These are phyloP conservation scores for Sphaceloma murrayae DNA, from an alignment of 2,329 filamentous ascomycete genomes.

Conservation along the genomic window DNA sequence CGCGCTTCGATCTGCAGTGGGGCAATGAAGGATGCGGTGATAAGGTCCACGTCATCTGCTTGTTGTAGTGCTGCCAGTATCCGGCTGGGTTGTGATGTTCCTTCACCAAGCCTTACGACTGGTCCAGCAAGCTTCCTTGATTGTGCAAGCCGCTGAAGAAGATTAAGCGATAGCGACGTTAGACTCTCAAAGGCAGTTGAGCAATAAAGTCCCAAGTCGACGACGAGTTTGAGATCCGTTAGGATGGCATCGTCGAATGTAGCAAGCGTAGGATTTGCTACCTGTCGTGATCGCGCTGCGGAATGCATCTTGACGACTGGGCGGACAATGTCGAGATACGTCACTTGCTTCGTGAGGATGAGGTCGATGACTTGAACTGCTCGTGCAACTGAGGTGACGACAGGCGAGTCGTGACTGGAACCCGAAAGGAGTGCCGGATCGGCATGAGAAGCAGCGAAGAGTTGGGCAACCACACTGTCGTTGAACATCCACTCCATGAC, in stretches of 20 bases:
- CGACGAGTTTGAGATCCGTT: constrained; percentile 66
- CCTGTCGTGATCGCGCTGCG: constrained; percentile 48
- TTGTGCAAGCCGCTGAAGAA: constrained; percentile 77
- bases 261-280: constrained; percentile 67
- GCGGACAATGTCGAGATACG: constrained; percentile 80
- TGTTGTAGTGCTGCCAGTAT: constrained; percentile 77
- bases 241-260: constrained; percentile 88
- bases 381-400: constrained; percentile 67
- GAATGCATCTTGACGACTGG: constrained; percentile 63
- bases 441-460: constrained; percentile 73
- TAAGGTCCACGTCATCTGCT: constrained; percentile 68
- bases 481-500: constrained; percentile 99
- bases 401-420: constrained; percentile 65
- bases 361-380: constrained; percentile 77
- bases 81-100: constrained; percentile 39
- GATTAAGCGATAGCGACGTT: constrained; percentile 66
- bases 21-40: constrained; percentile 61
- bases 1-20: constrained; percentile 57
- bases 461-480: constrained; percentile 67
- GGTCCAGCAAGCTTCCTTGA: constrained; percentile 65
- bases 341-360: constrained; percentile 78
- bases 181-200: constrained; percentile 73
- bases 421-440: constrained; percentile 62
- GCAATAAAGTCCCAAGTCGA: constrained; percentile 77
- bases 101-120: constrained; percentile 37